Conservation (phyloP, 2,329 filamentous ascomycete species). For the Aspergillus sp. region DNA sequence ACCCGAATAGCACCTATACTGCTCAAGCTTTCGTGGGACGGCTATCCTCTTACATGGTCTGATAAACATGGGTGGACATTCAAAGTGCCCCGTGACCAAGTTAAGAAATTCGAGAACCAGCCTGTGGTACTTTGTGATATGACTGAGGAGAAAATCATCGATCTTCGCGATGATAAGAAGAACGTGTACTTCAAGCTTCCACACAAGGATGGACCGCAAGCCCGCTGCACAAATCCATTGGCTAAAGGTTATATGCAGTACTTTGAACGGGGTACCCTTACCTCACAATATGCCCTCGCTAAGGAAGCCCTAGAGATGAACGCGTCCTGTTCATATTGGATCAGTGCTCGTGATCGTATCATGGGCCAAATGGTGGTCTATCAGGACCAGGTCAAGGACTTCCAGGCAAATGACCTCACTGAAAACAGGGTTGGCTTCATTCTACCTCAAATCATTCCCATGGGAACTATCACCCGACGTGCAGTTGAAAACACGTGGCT, state of each 20-base stretch:
- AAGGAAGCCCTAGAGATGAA: slow-evolving; percentile 98
- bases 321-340: slow-evolving; percentile 98
- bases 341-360: slow-evolving; percentile 88
- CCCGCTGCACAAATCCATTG: slow-evolving; percentile 80
- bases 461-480: slow-evolving; percentile 93
- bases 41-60: slow-evolving; percentile 86
- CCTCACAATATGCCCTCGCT: slow-evolving; percentile 82
- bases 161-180: slow-evolving; percentile 60
- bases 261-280: slow-evolving; percentile 83
- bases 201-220: slow-evolving; percentile 86
- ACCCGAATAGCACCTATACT: slow-evolving; percentile 83
- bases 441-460: slow-evolving; percentile 90
- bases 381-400: slow-evolving; percentile 53
- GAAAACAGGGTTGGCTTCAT: slow-evolving; percentile 67
- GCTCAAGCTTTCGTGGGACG: slow-evolving; percentile 81
- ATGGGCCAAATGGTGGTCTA: slow-evolving; percentile 95
- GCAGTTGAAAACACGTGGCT: slow-evolving; percentile 98
- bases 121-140: slow-evolving; percentile 73
- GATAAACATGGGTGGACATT: slow-evolving; percentile 93
- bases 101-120: slow-evolving; percentile 62
- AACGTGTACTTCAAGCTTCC: slow-evolving; percentile 86
- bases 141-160: slow-evolving; percentile 64
- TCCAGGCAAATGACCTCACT: slow-evolving; percentile 10
- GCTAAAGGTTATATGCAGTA: slow-evolving; percentile 87
- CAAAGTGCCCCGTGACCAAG: slow-evolving; percentile 61